Percentiles rank a stretch among this genome's conserved stretches.
Conservation (phyloP, 805 yeast species). For the Hagleromyces aurorensis region DNA sequence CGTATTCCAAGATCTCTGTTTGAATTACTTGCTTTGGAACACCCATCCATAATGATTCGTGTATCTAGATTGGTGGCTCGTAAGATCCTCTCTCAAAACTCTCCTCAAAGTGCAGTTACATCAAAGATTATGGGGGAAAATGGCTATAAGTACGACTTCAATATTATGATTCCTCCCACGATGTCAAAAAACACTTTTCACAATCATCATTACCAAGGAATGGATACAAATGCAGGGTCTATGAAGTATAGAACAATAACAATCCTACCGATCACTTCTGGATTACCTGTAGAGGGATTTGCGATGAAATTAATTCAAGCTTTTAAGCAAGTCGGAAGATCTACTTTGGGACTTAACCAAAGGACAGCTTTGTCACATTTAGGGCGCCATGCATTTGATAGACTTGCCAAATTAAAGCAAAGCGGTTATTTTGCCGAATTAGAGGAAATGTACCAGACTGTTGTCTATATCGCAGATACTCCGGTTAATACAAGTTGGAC, state of each 20-base stretch:
- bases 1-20: slow-evolving; percentile 86
- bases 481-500: slow-evolving; percentile 83
- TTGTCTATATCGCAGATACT: slow-evolving; percentile 84
- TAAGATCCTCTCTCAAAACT: slow-evolving; percentile 29
- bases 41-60: slow-evolving; percentile 86
- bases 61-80: slow-evolving; percentile 82
- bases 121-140: slow-evolving; percentile 13
- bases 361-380: slow-evolving; percentile 69
- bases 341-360: slow-evolving; percentile 76
- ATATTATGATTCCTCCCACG: slow-evolving; percentile 29
- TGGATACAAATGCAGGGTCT: slow-evolving; percentile 13
- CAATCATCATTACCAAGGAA: slow-evolving; percentile 9
- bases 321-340: slow-evolving; percentile 59
- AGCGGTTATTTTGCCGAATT: slow-evolving; percentile 85
- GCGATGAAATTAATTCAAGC: slow-evolving; percentile 68
- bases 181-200: slow-evolving; percentile 13
- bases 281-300: slow-evolving; percentile 82
- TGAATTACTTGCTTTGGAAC: slow-evolving; percentile 72
- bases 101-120: slow-evolving; percentile 6
- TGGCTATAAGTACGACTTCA: slow-evolving; percentile 23
- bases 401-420: slow-evolving; percentile 72
- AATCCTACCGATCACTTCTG: slow-evolving; percentile 67
- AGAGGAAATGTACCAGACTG: slow-evolving; percentile 83
- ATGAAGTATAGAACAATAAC: slow-evolving; percentile 68
- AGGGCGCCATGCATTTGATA: slow-evolving; percentile 91